Percentiles rank a stretch among this genome's conserved stretches.
Conservation (phyloP, 805 yeast species). For the Lipomyces sp. region DNA sequence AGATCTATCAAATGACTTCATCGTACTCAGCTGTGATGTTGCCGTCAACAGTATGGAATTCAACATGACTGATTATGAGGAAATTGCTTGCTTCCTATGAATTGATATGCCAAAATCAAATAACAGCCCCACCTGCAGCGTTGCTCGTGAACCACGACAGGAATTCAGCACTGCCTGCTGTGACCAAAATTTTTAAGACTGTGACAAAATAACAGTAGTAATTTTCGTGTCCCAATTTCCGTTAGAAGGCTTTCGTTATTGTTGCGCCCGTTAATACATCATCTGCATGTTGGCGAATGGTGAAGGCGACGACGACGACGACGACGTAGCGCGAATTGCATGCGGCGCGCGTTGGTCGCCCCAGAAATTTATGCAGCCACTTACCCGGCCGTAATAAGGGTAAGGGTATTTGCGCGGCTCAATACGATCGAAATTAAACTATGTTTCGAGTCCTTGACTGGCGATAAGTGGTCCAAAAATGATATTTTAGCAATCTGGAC, state of each 20-base stretch:
- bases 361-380: too few relatives aligned
- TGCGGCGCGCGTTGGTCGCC: too few relatives aligned
- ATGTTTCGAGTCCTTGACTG: too few relatives aligned
- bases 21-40: background rate
- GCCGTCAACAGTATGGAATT: slow-evolving; percentile 1
- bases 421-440: too few relatives aligned
- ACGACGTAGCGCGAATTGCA: too few relatives aligned
- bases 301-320: background rate
- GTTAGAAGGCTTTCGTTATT: background rate
- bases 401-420: too few relatives aligned
- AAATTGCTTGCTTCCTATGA: too few relatives aligned
- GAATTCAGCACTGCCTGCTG: background rate
- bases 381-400: too few relatives aligned
- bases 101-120: background rate
- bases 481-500: background rate
- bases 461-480: background rate
- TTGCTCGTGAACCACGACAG: background rate
- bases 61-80: background rate
- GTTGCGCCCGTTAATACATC: background rate
- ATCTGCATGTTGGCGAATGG: background rate
- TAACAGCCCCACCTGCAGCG: background rate
- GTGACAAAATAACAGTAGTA: background rate
- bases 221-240: background rate
- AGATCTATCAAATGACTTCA: background rate
- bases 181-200: background rate